A percentile compares a stretch with the other conserved stretches of the same genome.
phyloP scores from a whole-genome alignment of 2,329 filamentous ascomycete genomes.

The Calonectria leucothoes region DNA sequence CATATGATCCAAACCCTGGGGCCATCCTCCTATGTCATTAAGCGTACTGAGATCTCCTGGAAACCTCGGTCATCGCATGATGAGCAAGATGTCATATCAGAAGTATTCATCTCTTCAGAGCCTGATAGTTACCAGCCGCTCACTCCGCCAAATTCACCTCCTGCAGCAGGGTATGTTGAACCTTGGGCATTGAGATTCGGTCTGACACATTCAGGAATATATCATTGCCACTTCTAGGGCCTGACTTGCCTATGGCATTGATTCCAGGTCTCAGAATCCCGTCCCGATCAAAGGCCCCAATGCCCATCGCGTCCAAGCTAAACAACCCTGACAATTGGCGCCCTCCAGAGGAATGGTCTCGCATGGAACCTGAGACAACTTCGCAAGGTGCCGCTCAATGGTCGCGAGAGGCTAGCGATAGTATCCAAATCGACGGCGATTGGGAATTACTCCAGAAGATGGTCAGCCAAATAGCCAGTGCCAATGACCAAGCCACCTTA shows the following conservation, averaged over 20 bases:
- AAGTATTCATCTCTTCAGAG: conserved; percentile 35
- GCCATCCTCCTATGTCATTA: conserved; percentile 26
- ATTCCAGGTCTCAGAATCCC: conserved; percentile 18
- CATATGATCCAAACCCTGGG: conserved; percentile 22
- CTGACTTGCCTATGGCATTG: conserved; percentile 29
- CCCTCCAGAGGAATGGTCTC: conserved; percentile 57
- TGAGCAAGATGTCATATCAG: conserved; percentile 25
- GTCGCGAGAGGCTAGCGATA: neutral
- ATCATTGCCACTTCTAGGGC: conserved; percentile 23
- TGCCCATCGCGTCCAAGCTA: conserved; percentile 42
- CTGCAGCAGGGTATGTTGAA: neutral
- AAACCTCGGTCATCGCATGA: conserved; percentile 13
- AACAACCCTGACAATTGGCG: conserved; percentile 58
- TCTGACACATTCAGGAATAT: conserved; percentile 19
- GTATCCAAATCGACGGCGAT: neutral
- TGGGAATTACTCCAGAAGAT: conserved; percentile 25
- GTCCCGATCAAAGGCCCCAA: conserved; percentile 15
- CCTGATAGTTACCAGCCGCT: conserved; percentile 23
- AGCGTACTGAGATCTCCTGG: conserved; percentile 26
- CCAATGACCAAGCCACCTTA: conserved; percentile 56
- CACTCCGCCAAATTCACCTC: conserved; percentile 25
- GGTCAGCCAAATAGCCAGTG: conserved; percentile 35
- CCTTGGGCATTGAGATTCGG: neutral
- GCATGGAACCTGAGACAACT: neutral
- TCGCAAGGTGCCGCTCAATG: too few relatives aligned